Percentiles rank a stretch among this genome's conserved stretches.
Evolutionary conservation across 306 rosid species (phyloP).

Genomic region (Hippophae tibetana): DNA sequence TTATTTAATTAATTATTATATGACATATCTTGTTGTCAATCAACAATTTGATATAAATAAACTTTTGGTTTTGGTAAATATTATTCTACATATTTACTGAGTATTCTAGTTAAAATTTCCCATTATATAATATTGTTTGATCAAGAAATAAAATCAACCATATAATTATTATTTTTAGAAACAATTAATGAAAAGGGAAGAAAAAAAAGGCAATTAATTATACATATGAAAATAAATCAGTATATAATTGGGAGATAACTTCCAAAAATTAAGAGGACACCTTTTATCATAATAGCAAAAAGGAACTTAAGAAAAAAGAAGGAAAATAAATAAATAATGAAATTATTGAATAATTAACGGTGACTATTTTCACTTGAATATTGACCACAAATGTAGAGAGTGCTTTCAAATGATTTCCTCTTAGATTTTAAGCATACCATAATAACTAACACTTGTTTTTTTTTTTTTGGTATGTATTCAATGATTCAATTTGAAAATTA

Average conservation of each 20-base stretch:
- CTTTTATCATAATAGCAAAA: no score
- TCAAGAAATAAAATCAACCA: background rate
- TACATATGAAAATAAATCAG: slow-evolving; percentile 38
- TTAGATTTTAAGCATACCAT: slow-evolving; percentile 27
- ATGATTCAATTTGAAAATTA: slow-evolving; percentile 17
- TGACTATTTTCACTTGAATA: slow-evolving; percentile 26
- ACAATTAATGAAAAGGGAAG: slow-evolving; percentile 27
- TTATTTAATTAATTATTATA: no score
- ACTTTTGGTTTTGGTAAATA: no score
- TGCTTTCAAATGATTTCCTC: slow-evolving; percentile 35
- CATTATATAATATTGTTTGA: no score
- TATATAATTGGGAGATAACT: slow-evolving; percentile 1
- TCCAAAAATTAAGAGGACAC: no score
- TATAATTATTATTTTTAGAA: slow-evolving; percentile 23
- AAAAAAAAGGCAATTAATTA: background rate
- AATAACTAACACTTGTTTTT: slow-evolving; percentile 16
- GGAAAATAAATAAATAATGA: no score
- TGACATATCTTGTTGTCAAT: no score
- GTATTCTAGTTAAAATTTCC: no score
- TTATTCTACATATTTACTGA: no score
- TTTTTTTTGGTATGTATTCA: background rate
- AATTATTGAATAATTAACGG: background rate
- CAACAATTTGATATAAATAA: no score
- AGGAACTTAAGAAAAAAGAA: no score
- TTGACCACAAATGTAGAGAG: slow-evolving; percentile 12